Conservation (phyloP, 345 rosid species). For the Salix viminalis region DNA sequence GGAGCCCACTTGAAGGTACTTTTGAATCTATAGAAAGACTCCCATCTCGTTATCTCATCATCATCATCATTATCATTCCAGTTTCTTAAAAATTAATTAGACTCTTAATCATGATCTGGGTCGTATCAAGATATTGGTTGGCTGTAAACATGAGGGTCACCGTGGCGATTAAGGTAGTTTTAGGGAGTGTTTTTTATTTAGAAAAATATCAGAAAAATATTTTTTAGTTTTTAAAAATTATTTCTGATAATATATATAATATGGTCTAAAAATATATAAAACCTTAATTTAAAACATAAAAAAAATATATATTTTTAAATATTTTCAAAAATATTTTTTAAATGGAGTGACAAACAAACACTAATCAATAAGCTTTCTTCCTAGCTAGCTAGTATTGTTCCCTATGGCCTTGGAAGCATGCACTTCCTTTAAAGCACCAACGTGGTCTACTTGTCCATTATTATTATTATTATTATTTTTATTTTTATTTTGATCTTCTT, state of each 20-base stretch:
- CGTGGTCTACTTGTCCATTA: conserved; percentile 32
- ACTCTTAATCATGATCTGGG: conserved; percentile 9
- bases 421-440: conserved; percentile 12
- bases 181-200: too few species aligned
- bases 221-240: too few species aligned
- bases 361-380: not conserved
- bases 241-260: too few species aligned
- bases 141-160: conserved; percentile 4
- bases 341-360: too few species aligned
- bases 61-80: not conserved
- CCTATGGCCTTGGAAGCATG: conserved; percentile 15
- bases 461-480: too few species aligned
- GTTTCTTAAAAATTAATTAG: not conserved
- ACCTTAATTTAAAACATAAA: too few species aligned
- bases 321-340: too few species aligned
- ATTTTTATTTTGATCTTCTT: too few species aligned
- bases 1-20: conserved; percentile 11
- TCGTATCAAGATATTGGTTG: not conserved
- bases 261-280: too few species aligned
- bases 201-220: too few species aligned
- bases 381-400: conserved; percentile 15
- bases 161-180: not conserved
- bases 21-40: conserved; percentile 18
- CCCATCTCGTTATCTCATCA: not conserved
- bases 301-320: too few species aligned